Base-by-base conservation (phyloP, 192 early-diverging fungal genomes). In the Entomortierella beljakovae region DNA sequence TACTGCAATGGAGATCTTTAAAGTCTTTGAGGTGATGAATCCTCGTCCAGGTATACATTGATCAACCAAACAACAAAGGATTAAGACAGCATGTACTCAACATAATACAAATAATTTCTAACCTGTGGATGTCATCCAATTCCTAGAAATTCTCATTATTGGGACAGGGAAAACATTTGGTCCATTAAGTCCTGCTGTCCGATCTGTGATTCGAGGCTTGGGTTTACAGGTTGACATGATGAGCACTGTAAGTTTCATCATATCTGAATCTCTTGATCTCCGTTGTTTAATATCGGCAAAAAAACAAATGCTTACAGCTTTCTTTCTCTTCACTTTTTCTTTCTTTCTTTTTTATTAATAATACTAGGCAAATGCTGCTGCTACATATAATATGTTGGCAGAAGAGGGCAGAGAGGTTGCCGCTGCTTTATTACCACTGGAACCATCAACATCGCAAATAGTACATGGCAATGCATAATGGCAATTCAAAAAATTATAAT, bases 361-460 rank as follows among this genome's bases (percentile, higher is more conserved):
- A 35, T 75, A 8, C 55, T 34, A 89, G 88, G 84, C 84, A 65
- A 86, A 86, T 42, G 88, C 88, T 29, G 70, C 82, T 0, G 77
- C 88, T 1, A 89, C 86, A 1, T 89, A 84, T 50, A 87, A 87
- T 63, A 81, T 89, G 68, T 40, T 89, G 7, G 82, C 82, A 25
- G 88, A 89, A 54, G 88, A 89, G 80, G 88, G 88, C 37, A 70
- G 88, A 40, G 71, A 84, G 31, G 85, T 88, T 34, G 86, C 88
- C 2, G 85, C 86, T 50, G 88, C 86, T 18, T 51, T 89, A 23
- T 74, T 89, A 42, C 86, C 88, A 28, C 50, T 85, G 51, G 66
- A 68, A 34, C 79, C 82, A 59, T 77, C 79, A n/a, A 77, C 67
- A 46, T 66, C 38, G 28, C 75, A 79, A 6, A 54, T 46, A 13